Conservation (phyloP, 148 eudicot genomes). For the Simmondsia chinensis region DNA sequence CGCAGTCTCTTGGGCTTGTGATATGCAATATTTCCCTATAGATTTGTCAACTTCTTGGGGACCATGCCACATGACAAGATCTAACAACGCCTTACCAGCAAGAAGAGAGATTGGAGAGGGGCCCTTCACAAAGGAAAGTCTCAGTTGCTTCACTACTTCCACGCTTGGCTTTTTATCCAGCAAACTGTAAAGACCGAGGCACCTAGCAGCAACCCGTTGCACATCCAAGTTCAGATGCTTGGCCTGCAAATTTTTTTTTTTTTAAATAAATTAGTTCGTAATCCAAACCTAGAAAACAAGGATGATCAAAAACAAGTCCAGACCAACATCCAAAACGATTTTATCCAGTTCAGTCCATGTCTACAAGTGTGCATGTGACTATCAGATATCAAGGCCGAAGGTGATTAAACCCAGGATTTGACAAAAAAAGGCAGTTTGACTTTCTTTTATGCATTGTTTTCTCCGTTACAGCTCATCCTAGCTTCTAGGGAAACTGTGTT, state of each 20-base stretch:
- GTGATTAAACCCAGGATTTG: too few species aligned
- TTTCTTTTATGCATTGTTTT: too few species aligned
- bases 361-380: too few species aligned
- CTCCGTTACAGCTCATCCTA: too few species aligned
- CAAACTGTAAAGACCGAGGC: conserved; percentile 86
- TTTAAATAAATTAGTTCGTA: neutral
- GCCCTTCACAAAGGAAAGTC: conserved; percentile 56
- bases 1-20: conserved; percentile 24
- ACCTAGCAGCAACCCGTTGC: conserved; percentile 81
- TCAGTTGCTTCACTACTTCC: conserved; percentile 62
- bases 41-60: conserved; percentile 73
- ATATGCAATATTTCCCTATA: conserved; percentile 37
- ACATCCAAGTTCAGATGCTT: conserved; percentile 81
- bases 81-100: conserved; percentile 79
- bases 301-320: too few species aligned
- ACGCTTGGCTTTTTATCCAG: conserved; percentile 66
- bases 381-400: too few species aligned
- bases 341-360: too few species aligned
- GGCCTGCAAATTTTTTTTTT: conserved; percentile 42
- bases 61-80: conserved; percentile 92
- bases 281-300: neutral
- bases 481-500: too few species aligned
- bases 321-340: too few species aligned
- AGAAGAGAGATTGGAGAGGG: conserved; percentile 45
- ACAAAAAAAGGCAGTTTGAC: too few species aligned